These are phyloP conservation scores for Boletus rubescentipes DNA, from an alignment of 768 basidiomycete genomes.

Conservation along the genomic window DNA sequence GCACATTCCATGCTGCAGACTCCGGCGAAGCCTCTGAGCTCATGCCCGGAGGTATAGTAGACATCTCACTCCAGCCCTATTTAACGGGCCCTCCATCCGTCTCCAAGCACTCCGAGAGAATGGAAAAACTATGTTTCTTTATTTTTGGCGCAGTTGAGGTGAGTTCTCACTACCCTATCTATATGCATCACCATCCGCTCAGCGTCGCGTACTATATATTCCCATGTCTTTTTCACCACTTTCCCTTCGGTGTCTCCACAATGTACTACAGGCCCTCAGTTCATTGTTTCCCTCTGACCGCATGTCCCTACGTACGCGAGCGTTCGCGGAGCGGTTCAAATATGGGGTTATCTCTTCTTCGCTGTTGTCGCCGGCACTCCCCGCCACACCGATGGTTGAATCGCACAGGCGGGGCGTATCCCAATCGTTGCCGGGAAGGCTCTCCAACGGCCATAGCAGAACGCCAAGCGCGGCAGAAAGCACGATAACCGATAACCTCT, in stretches of 20 bases:
- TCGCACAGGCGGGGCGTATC: slow-evolving; percentile 33
- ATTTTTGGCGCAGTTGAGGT: slow-evolving; percentile 36
- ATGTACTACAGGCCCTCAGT: slow-evolving; percentile 36
- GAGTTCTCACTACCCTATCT: slow-evolving; percentile 23
- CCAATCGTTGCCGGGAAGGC: slow-evolving; percentile 48
- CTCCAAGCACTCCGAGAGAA: slow-evolving; percentile 22
- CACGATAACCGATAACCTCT: slow-evolving; percentile 19
- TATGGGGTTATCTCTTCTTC: slow-evolving; percentile 82
- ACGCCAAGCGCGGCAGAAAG: slow-evolving; percentile 40
- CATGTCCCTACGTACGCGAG: slow-evolving; percentile 38
- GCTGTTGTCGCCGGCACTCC: slow-evolving; percentile 58
- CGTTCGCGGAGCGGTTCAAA: slow-evolving; percentile 78
- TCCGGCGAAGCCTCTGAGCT: slow-evolving; percentile 55
- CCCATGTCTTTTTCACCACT: background rate
- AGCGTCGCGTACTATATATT: background rate
- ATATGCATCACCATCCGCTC: slow-evolving; percentile 12
- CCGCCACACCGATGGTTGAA: slow-evolving; percentile 37
- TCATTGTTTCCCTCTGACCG: slow-evolving; percentile 37
- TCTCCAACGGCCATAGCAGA: slow-evolving; percentile 39
- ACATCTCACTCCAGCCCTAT: slow-evolving; percentile 29
- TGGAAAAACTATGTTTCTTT: slow-evolving; percentile 29
- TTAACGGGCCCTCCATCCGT: slow-evolving; percentile 4
- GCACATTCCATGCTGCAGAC: slow-evolving; percentile 39
- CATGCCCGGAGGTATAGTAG: slow-evolving; percentile 55
- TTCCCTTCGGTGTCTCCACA: slow-evolving; percentile 9